Percentiles rank a stretch among this genome's conserved stretches.
phyloP scores from a whole-genome alignment of 2,329 filamentous ascomycete genomes.

The Penicillium sclerotigenum region DNA sequence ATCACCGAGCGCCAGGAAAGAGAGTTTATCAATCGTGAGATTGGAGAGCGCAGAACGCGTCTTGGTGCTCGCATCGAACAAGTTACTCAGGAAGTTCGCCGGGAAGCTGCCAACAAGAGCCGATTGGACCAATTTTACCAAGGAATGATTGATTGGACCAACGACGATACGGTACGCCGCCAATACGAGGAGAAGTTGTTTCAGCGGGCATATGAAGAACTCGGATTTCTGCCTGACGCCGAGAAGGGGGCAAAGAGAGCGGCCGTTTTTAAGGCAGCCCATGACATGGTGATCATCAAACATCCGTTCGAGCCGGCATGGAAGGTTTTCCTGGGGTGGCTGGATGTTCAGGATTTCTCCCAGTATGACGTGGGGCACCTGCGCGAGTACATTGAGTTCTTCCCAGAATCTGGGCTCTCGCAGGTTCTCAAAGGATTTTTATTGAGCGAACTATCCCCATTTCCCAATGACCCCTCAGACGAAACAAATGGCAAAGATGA shows the following conservation, averaged over 20 bases:
- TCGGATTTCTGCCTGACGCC: conserved; percentile 65
- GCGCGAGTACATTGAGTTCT: conserved; percentile 75
- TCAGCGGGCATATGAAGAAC: conserved; percentile 72
- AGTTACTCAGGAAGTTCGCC: conserved; percentile 81
- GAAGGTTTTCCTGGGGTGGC: conserved; percentile 87
- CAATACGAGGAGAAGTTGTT: conserved; percentile 88
- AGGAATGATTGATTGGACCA: conserved; percentile 84
- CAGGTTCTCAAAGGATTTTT: conserved; percentile 81
- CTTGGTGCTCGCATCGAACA: conserved; percentile 79
- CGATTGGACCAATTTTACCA: conserved; percentile 76
- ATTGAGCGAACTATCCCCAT: conserved; percentile 79
- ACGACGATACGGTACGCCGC: conserved; percentile 78
- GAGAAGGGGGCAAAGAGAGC: conserved; percentile 68
- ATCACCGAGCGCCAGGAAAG: conserved; percentile 84
- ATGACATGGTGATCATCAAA: conserved; percentile 94
- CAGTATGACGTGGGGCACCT: conserved; percentile 77
- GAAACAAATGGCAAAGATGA: conserved; percentile 37
- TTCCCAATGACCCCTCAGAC: conserved; percentile 56
- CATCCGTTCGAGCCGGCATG: conserved; percentile 87
- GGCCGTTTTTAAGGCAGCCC: conserved; percentile 71
- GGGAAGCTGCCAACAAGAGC: conserved; percentile 74
- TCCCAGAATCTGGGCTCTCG: conserved; percentile 77
- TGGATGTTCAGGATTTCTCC: conserved; percentile 69
- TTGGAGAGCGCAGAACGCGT: conserved; percentile 82
- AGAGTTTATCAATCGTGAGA: conserved; percentile 82